Conservation (phyloP, 2,329 filamentous ascomycete genomes). For the Neonectria sp. region DNA sequence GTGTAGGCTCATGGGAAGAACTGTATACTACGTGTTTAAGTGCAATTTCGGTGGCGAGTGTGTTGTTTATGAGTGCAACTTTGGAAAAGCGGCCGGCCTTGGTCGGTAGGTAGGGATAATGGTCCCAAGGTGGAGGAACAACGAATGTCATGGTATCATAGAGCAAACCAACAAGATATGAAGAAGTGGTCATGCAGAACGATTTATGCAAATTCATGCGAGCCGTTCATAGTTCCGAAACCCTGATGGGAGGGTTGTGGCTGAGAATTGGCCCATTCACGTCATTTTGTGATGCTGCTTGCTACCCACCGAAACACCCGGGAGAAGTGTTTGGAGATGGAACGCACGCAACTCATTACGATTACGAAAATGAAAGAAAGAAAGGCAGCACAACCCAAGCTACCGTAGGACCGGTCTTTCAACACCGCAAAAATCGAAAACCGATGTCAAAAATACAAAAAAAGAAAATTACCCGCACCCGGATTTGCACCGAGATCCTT, state of each 20-base stretch:
- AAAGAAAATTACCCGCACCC: constrained; percentile 50
- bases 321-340: not conserved
- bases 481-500: constrained; percentile 57
- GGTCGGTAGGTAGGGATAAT: not conserved
- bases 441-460: constrained; percentile 11
- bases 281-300: not conserved
- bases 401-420: not conserved
- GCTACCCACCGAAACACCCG: not conserved
- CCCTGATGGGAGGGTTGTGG: not conserved
- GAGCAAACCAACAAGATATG: not conserved
- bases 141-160: not conserved
- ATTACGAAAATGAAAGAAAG: not conserved
- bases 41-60: not conserved
- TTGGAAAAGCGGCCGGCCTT: not conserved
- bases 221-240: no score
- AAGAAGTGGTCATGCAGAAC: not conserved
- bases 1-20: not conserved
- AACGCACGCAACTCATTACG: not conserved
- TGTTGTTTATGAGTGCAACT: not conserved
- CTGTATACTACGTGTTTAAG: constrained; percentile 6
- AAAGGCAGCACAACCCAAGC: not conserved
- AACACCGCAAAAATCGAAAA: not conserved
- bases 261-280: not conserved
- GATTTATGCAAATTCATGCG: not conserved
- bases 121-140: not conserved